Evolutionary conservation across 1,284 basidiomycete species (phyloP).

Genomic region (Tremellales sp.): DNA sequence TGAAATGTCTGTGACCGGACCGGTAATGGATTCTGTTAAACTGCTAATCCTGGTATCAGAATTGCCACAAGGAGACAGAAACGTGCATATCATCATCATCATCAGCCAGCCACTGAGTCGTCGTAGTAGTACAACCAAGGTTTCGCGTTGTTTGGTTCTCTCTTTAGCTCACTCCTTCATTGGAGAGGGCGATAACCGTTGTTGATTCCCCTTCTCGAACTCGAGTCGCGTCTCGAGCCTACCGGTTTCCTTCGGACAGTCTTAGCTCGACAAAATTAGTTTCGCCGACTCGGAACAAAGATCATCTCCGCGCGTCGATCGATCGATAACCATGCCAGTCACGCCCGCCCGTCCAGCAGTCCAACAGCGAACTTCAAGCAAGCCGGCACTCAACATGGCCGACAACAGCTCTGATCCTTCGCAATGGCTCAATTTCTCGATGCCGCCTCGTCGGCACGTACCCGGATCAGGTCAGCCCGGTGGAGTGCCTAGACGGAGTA

Average conservation of each 20-base stretch:
- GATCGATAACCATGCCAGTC: neutral
- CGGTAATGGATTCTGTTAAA: no score
- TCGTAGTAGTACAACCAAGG: no score
- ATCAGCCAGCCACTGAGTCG: no score
- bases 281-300: neutral
- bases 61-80: no score
- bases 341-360: neutral
- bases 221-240: no score
- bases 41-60: no score
- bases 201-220: no score
- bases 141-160: no score
- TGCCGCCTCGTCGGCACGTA: constrained; percentile 70
- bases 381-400: constrained; percentile 28
- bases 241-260: no score
- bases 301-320: neutral
- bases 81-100: no score
- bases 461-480: constrained; percentile 50
- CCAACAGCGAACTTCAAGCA: constrained; percentile 1
- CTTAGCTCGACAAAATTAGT: neutral
- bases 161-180: neutral
- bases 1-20: no score
- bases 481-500: constrained; percentile 62
- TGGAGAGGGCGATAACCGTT: neutral
- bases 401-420: constrained; percentile 27
- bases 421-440: constrained; percentile 66